phyloP scores from a whole-genome alignment of 176 grass and related monocot species.

The Poa pratensis region DNA sequence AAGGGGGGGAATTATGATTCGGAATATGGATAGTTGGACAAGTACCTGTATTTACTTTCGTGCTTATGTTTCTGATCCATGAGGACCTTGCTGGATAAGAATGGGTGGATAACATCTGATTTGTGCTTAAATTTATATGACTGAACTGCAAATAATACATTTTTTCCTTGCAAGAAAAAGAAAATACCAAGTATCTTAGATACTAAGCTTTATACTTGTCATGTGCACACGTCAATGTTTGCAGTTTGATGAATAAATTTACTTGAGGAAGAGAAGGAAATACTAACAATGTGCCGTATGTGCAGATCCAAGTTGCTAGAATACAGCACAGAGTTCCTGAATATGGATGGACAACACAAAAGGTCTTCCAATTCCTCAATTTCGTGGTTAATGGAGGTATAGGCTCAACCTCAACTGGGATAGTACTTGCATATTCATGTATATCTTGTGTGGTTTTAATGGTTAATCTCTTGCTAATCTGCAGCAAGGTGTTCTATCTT shows the following conservation, averaged over 20 bases:
- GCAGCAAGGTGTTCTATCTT: conserved; percentile 69
- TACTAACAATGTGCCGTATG: conserved; percentile 10
- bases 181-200: neutral
- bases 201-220: neutral
- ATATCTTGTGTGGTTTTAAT: conserved; percentile 17
- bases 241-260: conserved; percentile 23
- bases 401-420: neutral
- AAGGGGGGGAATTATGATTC: conserved; percentile 1
- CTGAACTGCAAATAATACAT: neutral
- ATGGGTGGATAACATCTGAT: conserved; percentile 24
- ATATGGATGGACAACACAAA: conserved; percentile 97
- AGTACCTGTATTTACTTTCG: conserved; percentile 13
- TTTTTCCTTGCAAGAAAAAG: neutral
- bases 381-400: conserved; percentile 82
- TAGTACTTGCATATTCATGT: conserved; percentile 16
- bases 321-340: conserved; percentile 88
- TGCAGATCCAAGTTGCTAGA: conserved; percentile 80
- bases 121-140: neutral
- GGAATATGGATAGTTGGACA: conserved; percentile 12
- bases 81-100: conserved; percentile 9
- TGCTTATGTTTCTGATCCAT: conserved; percentile 22
- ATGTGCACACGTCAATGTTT: neutral
- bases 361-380: conserved; percentile 94
- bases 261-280: neutral
- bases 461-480: conserved; percentile 37